Base-by-base conservation (phyloP, 2,329 filamentous ascomycete species). In the Phoma sp. region DNA sequence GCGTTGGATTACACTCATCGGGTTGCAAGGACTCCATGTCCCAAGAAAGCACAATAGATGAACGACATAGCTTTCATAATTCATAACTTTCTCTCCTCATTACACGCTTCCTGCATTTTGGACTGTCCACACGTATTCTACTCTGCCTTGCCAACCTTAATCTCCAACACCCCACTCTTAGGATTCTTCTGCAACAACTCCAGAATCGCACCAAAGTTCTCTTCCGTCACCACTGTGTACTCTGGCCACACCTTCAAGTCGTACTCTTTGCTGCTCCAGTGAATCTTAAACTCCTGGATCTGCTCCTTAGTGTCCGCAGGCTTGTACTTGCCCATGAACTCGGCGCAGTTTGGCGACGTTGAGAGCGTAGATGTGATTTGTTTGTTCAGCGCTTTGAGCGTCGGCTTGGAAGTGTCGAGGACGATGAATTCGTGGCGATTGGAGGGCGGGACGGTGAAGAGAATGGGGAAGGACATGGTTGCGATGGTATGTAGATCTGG, bases 191-290 rank as follows among this genome's bases (percentile, higher is more conserved):
- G 64, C 42, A 74, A 25, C 61, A 73, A 10, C 61, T 71, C 68
- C 37, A 72, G 7, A 11, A 74, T 43, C 11, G 68, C 70, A 3
- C 38, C 32, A 5, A 68, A 56, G 39, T 74, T 74, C 42, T 64
- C 62, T 10, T 73, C 68, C 17, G 69, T 73, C 40, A 74, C 40
- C 7, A 72, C 51, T 5, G 72, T 74, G 17, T 67, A 70, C 46
- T 74, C 69, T 3, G 71, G 72, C 71, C 70, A 74, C 3, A 69
- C 60, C 26, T 69, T 74, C 18, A 53, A 47, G 20, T 74, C 72
- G 12, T 69, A 56, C 7, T 52, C 62, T 38, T 59, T 59, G 14
- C 56, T 61, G 45, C 62, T 62, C 72, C 72, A 74, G 56, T 72
- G 72, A 5, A 74, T 60, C 15, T 55, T 58, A 26, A 73, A 56